Evolutionary conservation across 441 rosid species (phyloP).

Genomic region (Pelargonium cotyledonis): DNA sequence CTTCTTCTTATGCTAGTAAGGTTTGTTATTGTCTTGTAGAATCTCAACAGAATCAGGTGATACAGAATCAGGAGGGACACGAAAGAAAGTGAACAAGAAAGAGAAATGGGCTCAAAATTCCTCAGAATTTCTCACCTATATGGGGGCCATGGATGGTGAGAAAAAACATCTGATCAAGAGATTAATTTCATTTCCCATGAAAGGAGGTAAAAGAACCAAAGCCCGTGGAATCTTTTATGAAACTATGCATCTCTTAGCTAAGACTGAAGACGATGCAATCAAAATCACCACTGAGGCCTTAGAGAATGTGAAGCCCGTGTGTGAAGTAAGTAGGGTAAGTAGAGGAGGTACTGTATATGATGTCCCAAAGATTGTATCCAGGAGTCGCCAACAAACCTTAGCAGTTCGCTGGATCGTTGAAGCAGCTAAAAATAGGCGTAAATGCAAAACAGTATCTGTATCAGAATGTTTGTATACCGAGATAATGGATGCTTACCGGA

Average conservation of each 20-base stretch:
- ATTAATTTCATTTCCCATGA: neutral
- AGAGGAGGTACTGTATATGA: constrained; percentile 12
- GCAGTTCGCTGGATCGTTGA: constrained; percentile 12
- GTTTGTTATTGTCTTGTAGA: constrained; percentile 1
- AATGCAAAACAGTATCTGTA: neutral
- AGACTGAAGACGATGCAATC: constrained; percentile 6
- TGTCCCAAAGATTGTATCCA: constrained; percentile 16
- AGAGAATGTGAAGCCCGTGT: constrained; percentile 8
- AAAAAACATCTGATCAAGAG: neutral
- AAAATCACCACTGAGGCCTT: neutral
- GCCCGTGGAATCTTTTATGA: constrained; percentile 9
- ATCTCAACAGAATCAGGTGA: constrained; percentile 4
- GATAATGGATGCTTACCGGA: neutral
- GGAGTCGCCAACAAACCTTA: constrained; percentile 14
- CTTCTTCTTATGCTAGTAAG: neutral
- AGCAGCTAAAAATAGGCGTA: neutral
- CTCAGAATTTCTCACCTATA: constrained; percentile 3
- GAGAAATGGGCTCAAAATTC: neutral
- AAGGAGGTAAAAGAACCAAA: constrained; percentile 10
- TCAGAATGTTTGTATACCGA: neutral
- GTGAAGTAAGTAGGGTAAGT: constrained; percentile 11
- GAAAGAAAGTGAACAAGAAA: constrained; percentile 2
- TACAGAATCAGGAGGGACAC: neutral
- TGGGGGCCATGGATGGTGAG: constrained; percentile 6
- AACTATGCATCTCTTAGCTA: constrained; percentile 5